Base-by-base conservation (phyloP, 441 rosid species). In the Melastoma candidum region DNA sequence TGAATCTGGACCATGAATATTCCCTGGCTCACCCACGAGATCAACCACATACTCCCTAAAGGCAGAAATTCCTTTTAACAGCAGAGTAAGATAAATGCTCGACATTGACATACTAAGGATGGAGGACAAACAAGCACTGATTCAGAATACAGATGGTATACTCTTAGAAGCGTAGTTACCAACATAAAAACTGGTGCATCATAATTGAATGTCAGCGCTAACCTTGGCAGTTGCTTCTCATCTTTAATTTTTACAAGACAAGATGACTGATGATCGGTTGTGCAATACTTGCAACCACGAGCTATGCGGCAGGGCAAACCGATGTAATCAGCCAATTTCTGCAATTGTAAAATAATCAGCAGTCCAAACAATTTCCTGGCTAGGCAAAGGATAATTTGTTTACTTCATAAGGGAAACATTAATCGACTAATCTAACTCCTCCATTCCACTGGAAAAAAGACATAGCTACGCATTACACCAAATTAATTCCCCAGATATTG, bases 271-370 rank as follows among this genome's bases (percentile, higher is more conserved):
- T 92, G 94, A 12, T 84, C 85, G 62, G 87, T 79, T 32, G 66
- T 75, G 64, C 97, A 92, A 56, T 85, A 88, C 66, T 63, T 85
- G 84, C 97, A 92, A 53, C 98, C 98, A 58, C 78, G 79, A 68
- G 97, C 98, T 56, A 92, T 92, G 70, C 97, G 86, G 65, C 98
- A 92, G 7, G 98, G 98, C 72, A 92, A 78, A 47, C 98, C 97
- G 57, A 88, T 81, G 69, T 59, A 73, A 59, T 92, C 98, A 25
- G 98, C 98, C 83, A 92, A 76, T 78, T 85, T 92, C 97, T 90
- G 87, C 75, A 78, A 0, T 62, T 47, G 36, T 17, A 54, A 68
- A 46, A 41, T 47, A 44, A 47, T 36, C 8, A 36, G 8, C 41
- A 36, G 6, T 9, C 41, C 41, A 36, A 36, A 36, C 41, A 36